A percentile compares a stretch with the other conserved stretches of the same genome.
These are phyloP conservation scores for Phytopythium helicoides DNA, from an alignment of 352 stramenopile genomes.

Conservation along the genomic window DNA sequence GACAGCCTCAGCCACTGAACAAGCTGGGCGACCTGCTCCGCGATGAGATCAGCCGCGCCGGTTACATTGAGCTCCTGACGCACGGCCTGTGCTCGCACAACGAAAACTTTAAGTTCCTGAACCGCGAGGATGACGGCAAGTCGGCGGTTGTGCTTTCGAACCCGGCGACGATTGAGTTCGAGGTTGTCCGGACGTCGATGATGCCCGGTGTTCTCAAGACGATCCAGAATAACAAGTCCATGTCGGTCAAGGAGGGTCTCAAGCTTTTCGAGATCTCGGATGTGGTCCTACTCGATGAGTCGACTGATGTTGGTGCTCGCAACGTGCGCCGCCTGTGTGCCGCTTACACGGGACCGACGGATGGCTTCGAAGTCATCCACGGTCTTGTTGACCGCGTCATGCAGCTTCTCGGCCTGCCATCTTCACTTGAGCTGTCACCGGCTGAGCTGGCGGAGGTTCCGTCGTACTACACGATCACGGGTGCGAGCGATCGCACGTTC, in stretches of 20 bases:
- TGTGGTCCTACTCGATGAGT: slow-evolving; percentile 95
- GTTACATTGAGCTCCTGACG: slow-evolving; percentile 98
- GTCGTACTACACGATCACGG: slow-evolving; percentile 80
- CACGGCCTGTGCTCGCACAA: slow-evolving; percentile 96
- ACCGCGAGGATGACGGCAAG: slow-evolving; percentile 73
- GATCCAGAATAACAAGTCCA: slow-evolving; percentile 98
- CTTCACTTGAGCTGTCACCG: slow-evolving; percentile 59
- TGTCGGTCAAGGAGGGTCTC: slow-evolving; percentile 96
- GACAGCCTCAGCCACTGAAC: slow-evolving; percentile 96
- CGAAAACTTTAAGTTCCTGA: slow-evolving; percentile 97
- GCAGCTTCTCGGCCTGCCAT: slow-evolving; percentile 94
- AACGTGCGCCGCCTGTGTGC: slow-evolving; percentile 96
- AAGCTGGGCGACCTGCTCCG: slow-evolving; percentile 97
- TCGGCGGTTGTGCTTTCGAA: slow-evolving; percentile 96
- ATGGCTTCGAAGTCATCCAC: slow-evolving; percentile 99
- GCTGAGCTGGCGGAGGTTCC: slow-evolving; percentile 51
- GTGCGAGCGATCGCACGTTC: slow-evolving; percentile 81
- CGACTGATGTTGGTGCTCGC: slow-evolving; percentile 92
- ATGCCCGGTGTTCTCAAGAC: slow-evolving; percentile 98
- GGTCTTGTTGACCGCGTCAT: slow-evolving; percentile 99
- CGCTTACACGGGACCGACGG: slow-evolving; percentile 95
- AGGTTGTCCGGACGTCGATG: slow-evolving; percentile 98
- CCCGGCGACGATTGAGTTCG: slow-evolving; percentile 98
- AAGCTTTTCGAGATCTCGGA: slow-evolving; percentile 99
- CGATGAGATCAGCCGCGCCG: slow-evolving; percentile 97